Evolutionary conservation across 768 basidiomycete genomes (phyloP).

Genomic region (Hirschioporus abietinus): DNA sequence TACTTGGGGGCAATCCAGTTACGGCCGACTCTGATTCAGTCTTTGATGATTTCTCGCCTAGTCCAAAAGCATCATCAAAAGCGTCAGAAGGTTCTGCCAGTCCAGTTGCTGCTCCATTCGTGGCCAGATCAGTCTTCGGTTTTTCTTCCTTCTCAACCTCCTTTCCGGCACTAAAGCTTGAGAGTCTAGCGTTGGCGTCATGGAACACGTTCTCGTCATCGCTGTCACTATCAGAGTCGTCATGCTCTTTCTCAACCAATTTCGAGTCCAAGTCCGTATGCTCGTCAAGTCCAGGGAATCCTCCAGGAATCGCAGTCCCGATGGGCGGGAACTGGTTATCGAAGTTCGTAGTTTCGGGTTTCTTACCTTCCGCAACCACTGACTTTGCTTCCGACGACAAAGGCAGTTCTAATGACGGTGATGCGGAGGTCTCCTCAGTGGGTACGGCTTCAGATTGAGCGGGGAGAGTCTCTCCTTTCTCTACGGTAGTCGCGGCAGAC

Average conservation of each 20-base stretch:
- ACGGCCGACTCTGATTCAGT: slow-evolving; percentile 18
- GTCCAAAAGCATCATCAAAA: slow-evolving; percentile 58
- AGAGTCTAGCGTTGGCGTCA: slow-evolving; percentile 15
- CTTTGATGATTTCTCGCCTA: slow-evolving; percentile 16
- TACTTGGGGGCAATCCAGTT: slow-evolving; percentile 34
- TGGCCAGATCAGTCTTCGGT: slow-evolving; percentile 11
- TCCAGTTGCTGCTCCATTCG: slow-evolving; percentile 7
- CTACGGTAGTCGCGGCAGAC: not conserved
- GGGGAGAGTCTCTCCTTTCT: not conserved
- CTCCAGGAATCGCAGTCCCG: slow-evolving; percentile 1
- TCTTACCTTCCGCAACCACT: not conserved
- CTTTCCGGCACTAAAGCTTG: slow-evolving; percentile 15
- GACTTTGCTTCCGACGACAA: not conserved
- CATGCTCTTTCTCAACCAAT: slow-evolving; percentile 49
- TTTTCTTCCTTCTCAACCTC: slow-evolving; percentile 4
- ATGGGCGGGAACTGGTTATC: slow-evolving; percentile 2
- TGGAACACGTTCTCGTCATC: slow-evolving; percentile 41
- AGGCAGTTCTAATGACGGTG: not conserved
- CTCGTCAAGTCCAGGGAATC: slow-evolving; percentile 16
- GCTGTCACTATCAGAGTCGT: slow-evolving; percentile 50
- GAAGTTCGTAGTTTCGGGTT: not conserved
- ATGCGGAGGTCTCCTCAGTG: slow-evolving; percentile 1
- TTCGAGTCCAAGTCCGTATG: slow-evolving; percentile 46
- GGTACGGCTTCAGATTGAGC: not conserved
- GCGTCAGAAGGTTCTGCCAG: slow-evolving; percentile 19